Evolutionary conservation across 1,284 basidiomycete species (phyloP).

Genomic region (Marasmius oreades): DNA sequence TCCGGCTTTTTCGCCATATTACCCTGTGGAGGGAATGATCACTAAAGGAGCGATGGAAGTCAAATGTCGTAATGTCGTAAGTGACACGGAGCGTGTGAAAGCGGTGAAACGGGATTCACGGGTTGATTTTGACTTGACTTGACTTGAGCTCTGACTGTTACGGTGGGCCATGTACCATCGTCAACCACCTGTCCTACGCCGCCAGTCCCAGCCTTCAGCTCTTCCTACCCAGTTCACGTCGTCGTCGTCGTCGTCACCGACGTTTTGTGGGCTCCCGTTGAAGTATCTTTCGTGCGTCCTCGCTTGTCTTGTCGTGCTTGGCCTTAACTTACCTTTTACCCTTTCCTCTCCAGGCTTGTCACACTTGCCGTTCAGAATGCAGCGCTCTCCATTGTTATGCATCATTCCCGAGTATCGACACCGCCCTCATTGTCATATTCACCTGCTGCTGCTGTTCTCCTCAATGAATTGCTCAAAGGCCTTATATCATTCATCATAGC

Average conservation of each 20-base stretch:
- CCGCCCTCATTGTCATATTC: conserved; percentile 79
- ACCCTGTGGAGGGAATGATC: too few relatives aligned
- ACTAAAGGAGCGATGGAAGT: too few relatives aligned
- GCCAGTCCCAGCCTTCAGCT: background rate
- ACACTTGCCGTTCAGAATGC: conserved; percentile 96
- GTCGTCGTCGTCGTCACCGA: conserved; percentile 24
- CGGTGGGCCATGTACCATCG: conserved; percentile 1
- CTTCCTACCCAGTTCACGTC: background rate
- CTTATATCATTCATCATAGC: conserved; percentile 82
- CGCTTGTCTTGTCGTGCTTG: background rate
- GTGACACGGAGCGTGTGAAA: too few relatives aligned
- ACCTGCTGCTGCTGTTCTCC: conserved; percentile 87
- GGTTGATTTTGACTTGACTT: too few relatives aligned
- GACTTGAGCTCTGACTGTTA: too few relatives aligned
- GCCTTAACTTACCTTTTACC: conserved; percentile 9
- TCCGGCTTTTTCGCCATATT: too few relatives aligned
- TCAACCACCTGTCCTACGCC: background rate
- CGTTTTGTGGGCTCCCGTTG: conserved; percentile 48
- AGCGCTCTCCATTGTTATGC: conserved; percentile 93
- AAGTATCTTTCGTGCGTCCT: conserved; percentile 58
- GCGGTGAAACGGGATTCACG: too few relatives aligned
- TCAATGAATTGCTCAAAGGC: conserved; percentile 94
- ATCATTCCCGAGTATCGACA: conserved; percentile 88
- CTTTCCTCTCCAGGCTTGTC: conserved; percentile 59
- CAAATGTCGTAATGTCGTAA: too few relatives aligned